Evolutionary conservation across 2,329 filamentous ascomycete species (phyloP).

Genomic region (Aureobasidium sp.): DNA sequence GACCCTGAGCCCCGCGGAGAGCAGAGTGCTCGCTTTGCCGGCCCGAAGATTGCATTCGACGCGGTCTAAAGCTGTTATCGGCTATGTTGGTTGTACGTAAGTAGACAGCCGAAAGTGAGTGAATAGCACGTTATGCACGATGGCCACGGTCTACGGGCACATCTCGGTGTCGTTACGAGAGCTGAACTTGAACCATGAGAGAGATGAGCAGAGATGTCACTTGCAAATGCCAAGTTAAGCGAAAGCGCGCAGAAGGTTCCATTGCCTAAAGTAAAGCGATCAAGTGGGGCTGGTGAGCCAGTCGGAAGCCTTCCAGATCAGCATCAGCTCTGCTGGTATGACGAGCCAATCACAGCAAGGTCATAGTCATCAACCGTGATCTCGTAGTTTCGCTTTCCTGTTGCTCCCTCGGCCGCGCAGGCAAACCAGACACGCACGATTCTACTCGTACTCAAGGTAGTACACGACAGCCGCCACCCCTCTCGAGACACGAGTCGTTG

Average conservation of each 20-base stretch:
- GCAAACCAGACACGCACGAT: background rate
- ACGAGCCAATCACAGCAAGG: background rate
- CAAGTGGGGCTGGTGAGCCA: background rate
- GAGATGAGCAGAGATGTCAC: background rate
- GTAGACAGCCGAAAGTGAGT: background rate
- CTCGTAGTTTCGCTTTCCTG: background rate
- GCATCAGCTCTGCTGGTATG: background rate
- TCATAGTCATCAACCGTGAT: conserved; percentile 4
- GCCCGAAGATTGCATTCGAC: background rate
- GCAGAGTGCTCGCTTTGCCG: background rate
- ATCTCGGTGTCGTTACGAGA: conserved; percentile 2
- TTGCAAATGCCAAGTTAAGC: background rate
- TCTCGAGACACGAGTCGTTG: background rate
- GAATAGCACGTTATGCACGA: background rate
- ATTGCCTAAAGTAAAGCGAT: conserved; percentile 1
- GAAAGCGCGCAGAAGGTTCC: conserved; percentile 6
- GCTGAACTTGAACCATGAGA: background rate
- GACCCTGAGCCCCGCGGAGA: conserved; percentile 2
- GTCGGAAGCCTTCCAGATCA: conserved; percentile 1
- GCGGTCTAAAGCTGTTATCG: background rate
- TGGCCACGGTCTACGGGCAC: background rate
- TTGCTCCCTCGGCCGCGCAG: background rate
- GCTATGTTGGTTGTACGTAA: background rate
- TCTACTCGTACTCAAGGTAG: background rate
- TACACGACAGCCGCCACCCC: background rate